These are phyloP conservation scores for Penicillium expansum DNA, from an alignment of 2,329 filamentous ascomycete genomes.

Conservation along the genomic window DNA sequence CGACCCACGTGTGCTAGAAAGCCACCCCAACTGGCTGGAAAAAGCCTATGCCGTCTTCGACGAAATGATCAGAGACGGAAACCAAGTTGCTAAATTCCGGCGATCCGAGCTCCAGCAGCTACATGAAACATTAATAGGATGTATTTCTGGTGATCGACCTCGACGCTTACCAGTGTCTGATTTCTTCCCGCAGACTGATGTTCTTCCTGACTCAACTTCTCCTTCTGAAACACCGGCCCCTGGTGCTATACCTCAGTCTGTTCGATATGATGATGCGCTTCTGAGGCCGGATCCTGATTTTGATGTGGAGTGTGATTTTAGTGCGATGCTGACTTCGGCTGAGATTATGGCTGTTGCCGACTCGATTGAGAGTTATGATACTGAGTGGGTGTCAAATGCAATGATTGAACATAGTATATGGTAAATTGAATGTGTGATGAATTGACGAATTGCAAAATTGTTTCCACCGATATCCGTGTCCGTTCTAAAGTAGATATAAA, in stretches of 20 bases:
- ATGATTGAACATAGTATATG: constrained; percentile 48
- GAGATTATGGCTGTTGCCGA: constrained; percentile 51
- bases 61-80: constrained; percentile 49
- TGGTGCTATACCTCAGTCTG: constrained; percentile 4
- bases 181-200: constrained; percentile 12
- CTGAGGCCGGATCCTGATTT: constrained; percentile 12
- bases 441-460: neutral
- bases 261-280: constrained; percentile 15
- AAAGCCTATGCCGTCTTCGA: constrained; percentile 47
- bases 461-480: neutral
- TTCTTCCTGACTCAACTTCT: constrained; percentile 4
- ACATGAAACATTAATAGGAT: constrained; percentile 34
- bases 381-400: constrained; percentile 49
- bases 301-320: constrained; percentile 14
- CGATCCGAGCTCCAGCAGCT: constrained; percentile 47
- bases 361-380: constrained; percentile 46
- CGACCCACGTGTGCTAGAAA: constrained; percentile 37
- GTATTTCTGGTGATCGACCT: constrained; percentile 19
- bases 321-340: constrained; percentile 39
- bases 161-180: constrained; percentile 13
- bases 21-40: constrained; percentile 39
- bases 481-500: neutral
- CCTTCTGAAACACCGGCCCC: constrained; percentile 14
- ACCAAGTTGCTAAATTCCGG: constrained; percentile 47
- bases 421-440: constrained; percentile 20